Base-by-base conservation (phyloP, 495 filamentous ascomycete species). In the Thermochaetoides thermophila region DNA sequence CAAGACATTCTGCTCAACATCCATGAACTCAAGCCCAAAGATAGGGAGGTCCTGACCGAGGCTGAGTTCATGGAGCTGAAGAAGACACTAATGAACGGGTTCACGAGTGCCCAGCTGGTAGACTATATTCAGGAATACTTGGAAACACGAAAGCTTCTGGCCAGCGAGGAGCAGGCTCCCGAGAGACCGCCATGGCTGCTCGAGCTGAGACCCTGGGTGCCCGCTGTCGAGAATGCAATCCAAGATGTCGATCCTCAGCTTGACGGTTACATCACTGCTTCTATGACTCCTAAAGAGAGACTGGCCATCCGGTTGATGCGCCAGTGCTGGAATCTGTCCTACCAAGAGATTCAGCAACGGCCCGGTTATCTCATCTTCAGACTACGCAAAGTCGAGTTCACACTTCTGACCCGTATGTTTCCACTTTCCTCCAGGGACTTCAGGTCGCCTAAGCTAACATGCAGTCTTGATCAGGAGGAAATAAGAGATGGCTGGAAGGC, bases 1-100 rank as follows among this genome's bases (percentile, higher is more conserved):
- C 28, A 58, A 5, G 59, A 65, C 12, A 40, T 59, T 5, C 26
- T 54, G 4, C 39, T 50, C 23, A 59, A 63, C 40, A 63, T 73
- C 35, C 44, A 64, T 24, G 43, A 46, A 18, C 47, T 71, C 10
- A 49, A 43, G 35, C 68, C 65, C 1, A 29, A 37, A 5, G 43
- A 38, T 2, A 43, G 46, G 8, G 45, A 27, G 12, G 24, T 46
- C 15, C 26, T 64, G n/a, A 41, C 31, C 1, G 42, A 54, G 17
- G 46, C 40, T 4, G 50, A 61, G 3, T 64, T 68, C 29, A 44
- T 43, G 5, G 39, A 43, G n/a, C 48, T 72, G 18, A 44, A 50
- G n/a, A 12, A 42, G 4, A 39, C 40, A 6, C 43, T 72, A 11
- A 27, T 45, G 5, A 22, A 48, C 3, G 61, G 63, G 10, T 72